Evolutionary conservation across 148 eudicot species (phyloP), one percentile per base, ranked within the genome.

Genomic region (Nepenthes gracilis): DNA sequence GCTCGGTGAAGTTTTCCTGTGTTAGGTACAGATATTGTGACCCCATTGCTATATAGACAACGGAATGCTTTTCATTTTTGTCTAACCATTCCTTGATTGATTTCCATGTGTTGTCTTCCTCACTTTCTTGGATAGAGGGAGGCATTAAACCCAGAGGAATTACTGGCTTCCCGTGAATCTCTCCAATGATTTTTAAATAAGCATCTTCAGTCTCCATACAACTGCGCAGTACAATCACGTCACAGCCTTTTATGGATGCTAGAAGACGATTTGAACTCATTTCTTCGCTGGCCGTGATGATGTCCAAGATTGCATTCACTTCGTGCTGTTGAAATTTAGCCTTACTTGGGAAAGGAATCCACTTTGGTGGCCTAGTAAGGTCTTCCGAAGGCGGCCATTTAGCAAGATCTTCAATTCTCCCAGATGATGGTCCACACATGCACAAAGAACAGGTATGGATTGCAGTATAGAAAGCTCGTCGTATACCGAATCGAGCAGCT

Each of bases 141-240:
- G 53, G n/a, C n/a, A 49, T 11, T 3, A 49, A 49, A 11, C 85
- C 82, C 2, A 59, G 54, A 1, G 80, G 78, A 9, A 81, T 15
- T 4, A 78, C 72, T 2, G 78, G 80, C 69, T 78, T 81, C 6
- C 62, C 45, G 35, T 78, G 62, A 35, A 81, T 56, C 56, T 72
- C 64, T 49, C 60, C 51, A 2, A 78, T 56, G 47, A 81, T 62
- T 15, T 65, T 36, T 14, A 78, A n/a, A 52, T 70, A 75, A 13
- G 75, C 78, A 0, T 73, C 64, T 36, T 78, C 80, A 12, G 75
- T 73, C 65, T 75, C 80, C 8, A 9, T 38, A 35, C 79, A 71
- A 50, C 77, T 75, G 6, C 75, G 75, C 11, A 72, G 23, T 14
- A 62, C 57, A 6, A 78, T 32, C 7, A 67, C 54, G 48, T 81